Evolutionary conservation across 2,329 filamentous ascomycete species (phyloP).

Genomic region (Phialophora verrucosa): DNA sequence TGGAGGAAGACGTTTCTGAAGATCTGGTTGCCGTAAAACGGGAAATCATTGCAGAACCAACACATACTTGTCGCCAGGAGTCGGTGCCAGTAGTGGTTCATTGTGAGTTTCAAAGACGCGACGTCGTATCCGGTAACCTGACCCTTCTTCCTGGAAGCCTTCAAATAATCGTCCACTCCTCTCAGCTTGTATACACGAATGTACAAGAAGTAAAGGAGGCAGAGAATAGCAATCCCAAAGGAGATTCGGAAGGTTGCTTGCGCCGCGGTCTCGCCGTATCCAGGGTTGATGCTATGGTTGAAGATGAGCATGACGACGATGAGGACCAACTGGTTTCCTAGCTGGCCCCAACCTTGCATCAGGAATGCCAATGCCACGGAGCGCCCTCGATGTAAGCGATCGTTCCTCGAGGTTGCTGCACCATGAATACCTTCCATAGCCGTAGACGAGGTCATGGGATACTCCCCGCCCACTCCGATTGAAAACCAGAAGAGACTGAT

Average conservation of each 20-base stretch:
- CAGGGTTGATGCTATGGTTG: constrained; percentile 76
- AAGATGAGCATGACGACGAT: constrained; percentile 87
- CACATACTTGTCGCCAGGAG: constrained; percentile 14
- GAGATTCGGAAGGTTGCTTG: constrained; percentile 93
- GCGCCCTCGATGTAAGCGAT: constrained; percentile 91
- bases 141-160: constrained; percentile 79
- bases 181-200: constrained; percentile 96
- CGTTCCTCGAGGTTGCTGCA: constrained; percentile 83
- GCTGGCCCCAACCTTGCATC: constrained; percentile 98
- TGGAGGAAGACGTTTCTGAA: constrained; percentile 90
- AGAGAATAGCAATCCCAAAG: constrained; percentile 86
- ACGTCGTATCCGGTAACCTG: constrained; percentile 89
- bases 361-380: constrained; percentile 95
- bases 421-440: constrained; percentile 89
- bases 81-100: constrained; percentile 73
- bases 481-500: constrained; percentile 93
- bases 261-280: constrained; percentile 74
- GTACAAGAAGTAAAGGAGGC: constrained; percentile 92
- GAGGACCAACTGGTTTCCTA: constrained; percentile 87
- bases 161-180: constrained; percentile 77
- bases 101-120: constrained; percentile 86
- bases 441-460: constrained; percentile 95
- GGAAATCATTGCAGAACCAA: constrained; percentile 97
- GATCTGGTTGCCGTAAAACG: constrained; percentile 99
- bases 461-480: constrained; percentile 62